Percentiles rank a stretch among this genome's conserved stretches.
phyloP scores from a whole-genome alignment of 805 yeast genomes.

The Ogataea paradorogensis region DNA sequence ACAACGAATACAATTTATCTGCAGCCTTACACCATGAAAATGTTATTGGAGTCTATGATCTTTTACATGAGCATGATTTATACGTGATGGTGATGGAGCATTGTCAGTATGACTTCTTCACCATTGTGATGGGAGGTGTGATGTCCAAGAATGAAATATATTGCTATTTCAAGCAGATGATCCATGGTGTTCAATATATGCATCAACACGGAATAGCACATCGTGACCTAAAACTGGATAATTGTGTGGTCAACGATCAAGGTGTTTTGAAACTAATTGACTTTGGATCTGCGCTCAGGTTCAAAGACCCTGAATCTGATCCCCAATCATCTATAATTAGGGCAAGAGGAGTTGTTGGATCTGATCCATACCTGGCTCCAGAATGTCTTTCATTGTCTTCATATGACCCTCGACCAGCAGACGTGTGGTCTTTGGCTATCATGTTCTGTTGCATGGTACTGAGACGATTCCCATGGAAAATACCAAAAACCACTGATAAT shows the following conservation, averaged over 20 bases:
- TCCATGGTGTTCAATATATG: constrained; percentile 69
- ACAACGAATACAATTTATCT: constrained; percentile 80
- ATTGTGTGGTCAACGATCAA: constrained; percentile 73
- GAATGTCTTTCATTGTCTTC: constrained; percentile 59
- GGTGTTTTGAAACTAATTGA: constrained; percentile 88
- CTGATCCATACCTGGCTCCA: constrained; percentile 94
- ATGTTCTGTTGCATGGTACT: constrained; percentile 88
- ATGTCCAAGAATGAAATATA: constrained; percentile 67
- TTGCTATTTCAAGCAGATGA: constrained; percentile 82
- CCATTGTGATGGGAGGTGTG: constrained; percentile 85
- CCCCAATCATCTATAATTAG: constrained; percentile 44
- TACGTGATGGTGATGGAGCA: constrained; percentile 88
- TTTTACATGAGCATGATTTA: constrained; percentile 62
- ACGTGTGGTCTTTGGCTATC: constrained; percentile 91
- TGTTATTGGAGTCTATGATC: constrained; percentile 75
- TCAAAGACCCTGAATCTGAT: constrained; percentile 34
- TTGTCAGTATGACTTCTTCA: constrained; percentile 88
- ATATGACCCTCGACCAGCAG: constrained; percentile 87
- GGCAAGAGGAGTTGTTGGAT: constrained; percentile 88
- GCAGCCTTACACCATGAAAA: constrained; percentile 76
- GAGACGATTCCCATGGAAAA: constrained; percentile 92
- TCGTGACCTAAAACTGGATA: constrained; percentile 88
- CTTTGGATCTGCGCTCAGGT: constrained; percentile 89
- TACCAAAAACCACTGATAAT: constrained; percentile 75
- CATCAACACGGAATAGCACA: constrained; percentile 88